Base-by-base conservation (phyloP, 805 yeast species). In the Ogataea allantospora region DNA sequence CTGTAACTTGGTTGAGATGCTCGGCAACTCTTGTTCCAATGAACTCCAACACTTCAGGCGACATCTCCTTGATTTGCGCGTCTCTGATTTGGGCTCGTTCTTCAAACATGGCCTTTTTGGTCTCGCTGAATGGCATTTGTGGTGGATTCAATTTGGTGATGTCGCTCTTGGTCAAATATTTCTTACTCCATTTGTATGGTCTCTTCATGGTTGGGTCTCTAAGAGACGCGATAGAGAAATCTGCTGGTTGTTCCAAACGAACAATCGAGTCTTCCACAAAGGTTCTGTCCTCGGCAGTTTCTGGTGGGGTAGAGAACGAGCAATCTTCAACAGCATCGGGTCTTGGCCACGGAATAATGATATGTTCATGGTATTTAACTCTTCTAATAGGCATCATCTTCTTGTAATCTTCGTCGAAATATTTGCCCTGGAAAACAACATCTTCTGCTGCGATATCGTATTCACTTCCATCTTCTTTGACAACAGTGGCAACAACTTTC, bases 311-410 rank as follows among this genome's bases (percentile, higher is more conserved):
- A 3, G 80, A 75, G 46, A 76, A 67, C 20, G 57, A 64, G 34
- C 79, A 80, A 47, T 80, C 88, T 46, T 75, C 75, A 3, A 53
- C 49, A 0, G 68, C 65, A 22, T 70, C 78, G 2, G 93, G 89
- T 50, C 76, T 73, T 25, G 96, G 96, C 95, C 95, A 91, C 37
- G 97, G 97, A 34, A 89, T 80, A 16, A 79, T 75, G 36, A 87
- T 66, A 35, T 78, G 73, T 27, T 74, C 77, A 51, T 83, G 80
- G 49, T 84, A 80, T 46, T 74, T 75, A 17, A 89, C 87, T 50
- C 78, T 76, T 62, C 98, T 77, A 42, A 76, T 77, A 20, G 95
- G 95, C 67, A 87, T 64, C 71, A 82, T 75, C 53, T 70, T 70
- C 57, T 80, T 81, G 61, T 82, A 80, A 48, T 82, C 77, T 30